These are phyloP conservation scores for Tripidium arundinaceum DNA, from an alignment of 202 grass and related monocot species.

Conservation along the genomic window DNA sequence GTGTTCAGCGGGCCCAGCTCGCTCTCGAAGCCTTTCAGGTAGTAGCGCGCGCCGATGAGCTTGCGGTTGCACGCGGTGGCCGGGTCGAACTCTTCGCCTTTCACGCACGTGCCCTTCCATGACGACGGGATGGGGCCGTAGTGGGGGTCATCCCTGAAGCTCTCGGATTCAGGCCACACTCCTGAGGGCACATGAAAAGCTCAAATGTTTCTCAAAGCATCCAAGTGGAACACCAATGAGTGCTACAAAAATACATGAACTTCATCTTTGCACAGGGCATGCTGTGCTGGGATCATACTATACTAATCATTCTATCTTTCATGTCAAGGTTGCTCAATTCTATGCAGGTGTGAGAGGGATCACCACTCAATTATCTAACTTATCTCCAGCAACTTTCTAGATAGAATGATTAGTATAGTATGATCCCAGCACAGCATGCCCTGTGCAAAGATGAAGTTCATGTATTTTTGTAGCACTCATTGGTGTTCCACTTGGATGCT, in stretches of 20 bases:
- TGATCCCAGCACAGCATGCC: conserved; percentile 19
- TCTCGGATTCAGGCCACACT: conserved; percentile 85
- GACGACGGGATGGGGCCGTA: conserved; percentile 59
- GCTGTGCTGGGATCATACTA: conserved; percentile 22
- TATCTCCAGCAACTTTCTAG: neutral
- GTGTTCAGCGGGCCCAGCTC: conserved; percentile 61
- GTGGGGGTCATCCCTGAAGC: conserved; percentile 64
- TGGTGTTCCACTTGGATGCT: conserved; percentile 4
- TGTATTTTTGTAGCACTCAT: conserved; percentile 15
- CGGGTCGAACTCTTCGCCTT: conserved; percentile 57
- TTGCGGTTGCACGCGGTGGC: conserved; percentile 73
- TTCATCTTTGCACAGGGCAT: conserved; percentile 20
- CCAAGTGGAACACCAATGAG: conserved; percentile 11
- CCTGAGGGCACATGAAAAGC: conserved; percentile 42
- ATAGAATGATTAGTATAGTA: conserved; percentile 31
- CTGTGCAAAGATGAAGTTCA: conserved; percentile 7
- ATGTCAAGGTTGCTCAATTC: conserved; percentile 28
- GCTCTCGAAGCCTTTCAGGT: conserved; percentile 70
- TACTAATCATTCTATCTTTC: conserved; percentile 39
- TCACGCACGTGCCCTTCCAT: conserved; percentile 69
- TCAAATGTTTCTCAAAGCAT: conserved; percentile 21
- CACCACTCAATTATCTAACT: conserved; percentile 1
- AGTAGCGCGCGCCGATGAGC: conserved; percentile 83
- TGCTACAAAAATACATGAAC: neutral
- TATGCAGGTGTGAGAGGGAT: neutral